Evolutionary conservation across 306 rosid genomes (phyloP), one percentile per base, ranked within the genome.

Genomic region (Rosa lucieae): DNA sequence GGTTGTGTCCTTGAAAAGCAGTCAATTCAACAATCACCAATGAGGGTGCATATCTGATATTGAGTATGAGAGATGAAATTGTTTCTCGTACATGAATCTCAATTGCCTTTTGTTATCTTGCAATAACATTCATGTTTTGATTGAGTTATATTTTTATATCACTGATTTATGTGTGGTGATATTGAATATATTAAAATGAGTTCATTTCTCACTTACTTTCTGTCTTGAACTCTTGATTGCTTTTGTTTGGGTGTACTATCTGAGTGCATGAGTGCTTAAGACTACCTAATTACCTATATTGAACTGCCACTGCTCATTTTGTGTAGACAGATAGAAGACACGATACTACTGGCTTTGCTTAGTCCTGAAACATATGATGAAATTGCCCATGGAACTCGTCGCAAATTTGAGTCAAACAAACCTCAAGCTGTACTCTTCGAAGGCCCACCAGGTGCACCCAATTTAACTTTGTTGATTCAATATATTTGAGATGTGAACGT

Each of bases 401-500:
- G 85, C 42, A 94, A 92, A 81, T 94, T 90, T 84, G 97, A 94
- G 83, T 88, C 97, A 43, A 94, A 91, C 82, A 89, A 88, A 85
- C 97, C 97, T 81, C 93, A 93, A 69, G 98, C 98, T 72, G 97
- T 94, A 78, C 91, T 94, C 66, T 94, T 94, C 77, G 97, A 94
- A 80, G 98, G 98, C 71, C 98, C 98, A 81, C 97, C 98, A 80
- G 98, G 98, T 90, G 39, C 17, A 14, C 66, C 21, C 35, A 40
- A 5, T 62, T 49, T 62, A 53, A 68, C 58, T 17, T 21, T 32
- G 44, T 14, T 46, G n/a, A 11, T 17, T 68, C 29, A 20, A 23
- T 29, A 6, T 56, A 55, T 56, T 73, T 75, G 40, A 5, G n/a
- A 42, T 37, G 6, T 20, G 14, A 21, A 9, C 7, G 5, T 21